phyloP scores from a whole-genome alignment of 2,329 filamentous ascomycete species.

The Neodidymelliopsis sp. region DNA sequence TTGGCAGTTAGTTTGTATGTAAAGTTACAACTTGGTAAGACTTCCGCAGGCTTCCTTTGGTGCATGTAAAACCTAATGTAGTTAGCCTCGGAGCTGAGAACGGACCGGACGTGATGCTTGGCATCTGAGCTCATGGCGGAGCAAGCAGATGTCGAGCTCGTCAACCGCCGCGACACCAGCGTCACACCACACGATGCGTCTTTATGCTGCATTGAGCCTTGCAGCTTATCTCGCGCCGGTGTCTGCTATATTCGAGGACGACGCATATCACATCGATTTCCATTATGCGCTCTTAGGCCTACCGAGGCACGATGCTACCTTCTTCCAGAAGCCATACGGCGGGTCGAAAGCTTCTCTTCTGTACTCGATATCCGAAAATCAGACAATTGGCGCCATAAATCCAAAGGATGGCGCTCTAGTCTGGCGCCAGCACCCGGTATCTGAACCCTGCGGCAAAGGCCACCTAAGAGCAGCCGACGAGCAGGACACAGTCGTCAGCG shows the following conservation, averaged over 20 bases:
- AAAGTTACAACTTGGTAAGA: too few relatives aligned
- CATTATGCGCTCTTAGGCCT: slow-evolving; percentile 88
- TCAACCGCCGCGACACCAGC: slow-evolving; percentile 6
- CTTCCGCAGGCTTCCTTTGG: too few relatives aligned
- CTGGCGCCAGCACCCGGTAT: slow-evolving; percentile 81
- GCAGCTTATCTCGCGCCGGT: slow-evolving; percentile 59
- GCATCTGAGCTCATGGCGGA: slow-evolving; percentile 14
- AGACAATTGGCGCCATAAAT: slow-evolving; percentile 85
- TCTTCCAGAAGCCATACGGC: slow-evolving; percentile 88
- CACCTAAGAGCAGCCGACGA: slow-evolving; percentile 78
- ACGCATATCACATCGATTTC: slow-evolving; percentile 91
- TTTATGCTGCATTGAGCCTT: slow-evolving; percentile 45
- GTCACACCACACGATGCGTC: slow-evolving; percentile 44
- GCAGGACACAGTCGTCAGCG: slow-evolving; percentile 79
- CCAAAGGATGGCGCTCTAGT: slow-evolving; percentile 83
- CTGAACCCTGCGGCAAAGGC: slow-evolving; percentile 39
- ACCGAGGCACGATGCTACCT: slow-evolving; percentile 82
- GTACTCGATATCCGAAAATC: slow-evolving; percentile 87
- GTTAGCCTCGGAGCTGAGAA: slow-evolving; percentile 2
- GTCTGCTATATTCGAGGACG: slow-evolving; percentile 82
- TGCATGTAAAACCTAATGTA: not conserved
- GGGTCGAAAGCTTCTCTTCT: slow-evolving; percentile 87
- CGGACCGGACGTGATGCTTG: slow-evolving; percentile 1
- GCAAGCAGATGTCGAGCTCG: slow-evolving; percentile 10
- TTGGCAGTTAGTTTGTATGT: not conserved